These are phyloP conservation scores for Myxozyma geophila DNA, from an alignment of 805 yeast species.

Conservation along the genomic window DNA sequence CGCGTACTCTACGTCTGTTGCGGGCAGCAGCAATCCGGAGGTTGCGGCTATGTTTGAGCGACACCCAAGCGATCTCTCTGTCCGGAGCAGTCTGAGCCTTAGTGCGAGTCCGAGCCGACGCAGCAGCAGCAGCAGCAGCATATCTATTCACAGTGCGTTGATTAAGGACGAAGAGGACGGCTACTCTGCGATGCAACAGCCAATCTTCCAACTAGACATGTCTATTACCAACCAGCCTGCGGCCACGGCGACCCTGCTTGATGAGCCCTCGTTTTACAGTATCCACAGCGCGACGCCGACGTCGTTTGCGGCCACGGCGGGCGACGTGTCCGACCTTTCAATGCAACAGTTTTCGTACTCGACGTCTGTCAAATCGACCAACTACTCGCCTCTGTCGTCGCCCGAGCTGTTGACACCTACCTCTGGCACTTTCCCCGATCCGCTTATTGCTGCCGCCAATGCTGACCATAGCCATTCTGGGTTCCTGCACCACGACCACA, in stretches of 20 bases:
- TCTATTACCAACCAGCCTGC: neutral
- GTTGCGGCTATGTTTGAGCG: neutral
- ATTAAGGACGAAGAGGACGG: slow-evolving; percentile 1
- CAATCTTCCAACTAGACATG: slow-evolving; percentile 11
- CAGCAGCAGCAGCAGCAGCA: no score
- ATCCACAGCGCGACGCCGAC: neutral
- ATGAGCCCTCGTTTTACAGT: slow-evolving; percentile 1
- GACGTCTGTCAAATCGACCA: slow-evolving; percentile 17
- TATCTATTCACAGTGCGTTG: neutral
- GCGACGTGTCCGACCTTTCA: slow-evolving; percentile 7
- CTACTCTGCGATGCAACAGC: neutral
- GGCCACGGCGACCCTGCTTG: slow-evolving; percentile 3
- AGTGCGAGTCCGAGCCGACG: no score
- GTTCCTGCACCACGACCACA: neutral
- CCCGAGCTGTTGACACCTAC: slow-evolving; percentile 29
- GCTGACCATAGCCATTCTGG: slow-evolving; percentile 10
- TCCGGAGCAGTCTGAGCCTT: no score
- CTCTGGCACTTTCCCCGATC: slow-evolving; percentile 20
- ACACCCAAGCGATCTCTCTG: neutral
- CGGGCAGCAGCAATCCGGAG: neutral
- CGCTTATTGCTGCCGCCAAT: slow-evolving; percentile 2
- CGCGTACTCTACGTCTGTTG: neutral
- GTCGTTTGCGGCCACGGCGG: neutral
- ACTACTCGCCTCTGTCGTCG: slow-evolving; percentile 27
- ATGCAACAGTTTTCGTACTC: slow-evolving; percentile 16